Conservation (phyloP, 2,329 filamentous ascomycete species). For the Alternaria infectoria region DNA sequence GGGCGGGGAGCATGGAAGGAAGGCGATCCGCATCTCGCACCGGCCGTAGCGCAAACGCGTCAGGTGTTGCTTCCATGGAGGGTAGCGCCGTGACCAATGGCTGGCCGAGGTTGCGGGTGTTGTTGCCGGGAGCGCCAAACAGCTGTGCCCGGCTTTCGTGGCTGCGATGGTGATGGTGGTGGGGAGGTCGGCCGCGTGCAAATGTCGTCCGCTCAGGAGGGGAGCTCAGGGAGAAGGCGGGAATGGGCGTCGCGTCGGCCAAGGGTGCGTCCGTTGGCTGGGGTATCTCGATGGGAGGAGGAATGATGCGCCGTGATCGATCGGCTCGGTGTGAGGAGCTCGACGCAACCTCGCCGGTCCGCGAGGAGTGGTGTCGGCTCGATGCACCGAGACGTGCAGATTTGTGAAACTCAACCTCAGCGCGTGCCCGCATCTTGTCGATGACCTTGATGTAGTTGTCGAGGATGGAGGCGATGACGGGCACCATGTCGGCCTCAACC, state of each 20-base stretch:
- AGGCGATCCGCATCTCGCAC: constrained; percentile 84
- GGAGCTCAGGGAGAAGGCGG: constrained; percentile 70
- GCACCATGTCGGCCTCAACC: constrained; percentile 98
- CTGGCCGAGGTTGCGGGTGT: constrained; percentile 62
- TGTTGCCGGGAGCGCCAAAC: constrained; percentile 34
- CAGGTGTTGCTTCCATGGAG: constrained; percentile 67
- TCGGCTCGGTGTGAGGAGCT: constrained; percentile 51
- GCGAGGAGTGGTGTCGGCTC: constrained; percentile 49
- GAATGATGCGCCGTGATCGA: constrained; percentile 72
- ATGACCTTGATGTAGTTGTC: constrained; percentile 98
- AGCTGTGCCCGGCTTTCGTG: constrained; percentile 53
- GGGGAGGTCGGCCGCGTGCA: constrained; percentile 61
- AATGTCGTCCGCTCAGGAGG: constrained; percentile 74
- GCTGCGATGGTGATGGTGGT: constrained; percentile 56
- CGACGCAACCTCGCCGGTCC: constrained; percentile 47
- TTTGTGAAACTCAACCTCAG: constrained; percentile 76
- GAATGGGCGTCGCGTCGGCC: constrained; percentile 68
- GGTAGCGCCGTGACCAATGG: constrained; percentile 71
- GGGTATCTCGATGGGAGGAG: constrained; percentile 84
- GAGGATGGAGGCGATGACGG: constrained; percentile 95
- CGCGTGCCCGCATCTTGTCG: constrained; percentile 86
- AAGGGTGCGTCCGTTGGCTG: constrained; percentile 55
- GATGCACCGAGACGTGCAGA: constrained; percentile 55
- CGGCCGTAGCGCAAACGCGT: constrained; percentile 78
- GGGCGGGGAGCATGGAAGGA: constrained; percentile 82